These are phyloP conservation scores for Eucalyptus decipiens DNA, from an alignment of 345 rosid genomes.

Conservation along the genomic window DNA sequence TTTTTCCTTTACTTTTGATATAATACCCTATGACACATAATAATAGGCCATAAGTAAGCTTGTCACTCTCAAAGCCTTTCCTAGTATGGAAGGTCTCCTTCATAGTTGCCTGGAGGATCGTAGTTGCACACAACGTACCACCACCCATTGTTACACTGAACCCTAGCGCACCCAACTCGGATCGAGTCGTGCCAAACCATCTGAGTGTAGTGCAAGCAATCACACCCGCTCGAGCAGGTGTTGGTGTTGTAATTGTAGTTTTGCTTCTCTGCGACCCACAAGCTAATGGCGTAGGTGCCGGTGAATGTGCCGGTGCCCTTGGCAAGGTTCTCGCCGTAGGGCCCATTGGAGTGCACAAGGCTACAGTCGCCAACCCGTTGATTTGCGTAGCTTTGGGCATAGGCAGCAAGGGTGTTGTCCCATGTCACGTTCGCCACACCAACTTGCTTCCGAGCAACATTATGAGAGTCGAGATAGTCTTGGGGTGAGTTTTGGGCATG, in stretches of 20 bases:
- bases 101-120: constrained; percentile 1
- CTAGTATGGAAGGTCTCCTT: neutral
- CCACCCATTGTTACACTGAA: constrained; percentile 4
- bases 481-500: neutral
- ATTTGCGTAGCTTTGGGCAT: constrained; percentile 1
- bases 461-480: constrained; percentile 10
- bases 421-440: constrained; percentile 2
- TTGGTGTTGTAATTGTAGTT: constrained; percentile 4
- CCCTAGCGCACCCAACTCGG: constrained; percentile 11
- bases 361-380: neutral
- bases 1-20: neutral
- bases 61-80: too few species aligned
- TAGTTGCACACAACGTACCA: constrained; percentile 6
- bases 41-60: neutral
- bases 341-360: constrained; percentile 17
- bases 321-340: constrained; percentile 24
- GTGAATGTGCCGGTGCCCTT: neutral
- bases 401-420: constrained; percentile 3
- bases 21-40: neutral
- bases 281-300: neutral
- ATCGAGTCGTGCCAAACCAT: constrained; percentile 10
- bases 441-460: neutral
- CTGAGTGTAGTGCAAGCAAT: constrained; percentile 23
- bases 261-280: constrained; percentile 16
- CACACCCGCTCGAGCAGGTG: neutral